Base-by-base conservation (phyloP, 495 filamentous ascomycete species). In the Usnea hakonensis region DNA sequence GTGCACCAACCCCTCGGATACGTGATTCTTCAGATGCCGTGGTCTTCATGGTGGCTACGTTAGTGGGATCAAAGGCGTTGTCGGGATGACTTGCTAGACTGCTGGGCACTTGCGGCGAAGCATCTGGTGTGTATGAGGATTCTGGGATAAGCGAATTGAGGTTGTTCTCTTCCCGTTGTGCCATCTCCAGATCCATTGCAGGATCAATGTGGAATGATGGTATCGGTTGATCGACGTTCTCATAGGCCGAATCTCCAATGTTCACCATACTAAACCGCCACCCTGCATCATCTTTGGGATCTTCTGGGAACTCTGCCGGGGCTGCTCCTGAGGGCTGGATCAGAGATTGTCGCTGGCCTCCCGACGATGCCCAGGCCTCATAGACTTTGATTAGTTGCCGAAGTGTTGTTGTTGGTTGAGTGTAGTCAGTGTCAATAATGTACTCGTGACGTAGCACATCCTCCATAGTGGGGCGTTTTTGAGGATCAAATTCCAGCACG, bases 261-360 rank as follows among this genome's bases (percentile, higher is more conserved):
- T 7, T 64, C 43, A 30, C 74, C 68, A 35, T 91, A 69, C 88
- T 91, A 68, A 96, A 96, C 67, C 93, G 96, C 90, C 94, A 96
- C 66, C 93, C 88, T 41, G 81, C 77, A n/a, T 74, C 69, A 21
- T 75, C 70, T 19, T 62, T 55, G 59, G 77, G 64, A 69, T 68
- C 52, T 68, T 70, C 67, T 55, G 77, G 72, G 40, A 78, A 68
- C 48, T 82, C 77, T 28, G 84, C 81, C 32, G 85, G 85, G 37
- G 85, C 84, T 28, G 90, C 90, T 58, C 91, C 90, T 41, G 84
- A 84, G 1, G 82, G 80, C 30, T 85, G 82, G 65, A 95, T 96
- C 11, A 98, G 78, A 10, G 93, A 97, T 50, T 81, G 83, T 60
- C 95, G 81, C 59, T 87, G 87, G 8, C 92, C 93, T 41, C 94